A percentile compares a stretch with the other conserved stretches of the same genome.
phyloP scores from a whole-genome alignment of 2,329 filamentous ascomycete genomes.

The Botrytis sinoallii region DNA sequence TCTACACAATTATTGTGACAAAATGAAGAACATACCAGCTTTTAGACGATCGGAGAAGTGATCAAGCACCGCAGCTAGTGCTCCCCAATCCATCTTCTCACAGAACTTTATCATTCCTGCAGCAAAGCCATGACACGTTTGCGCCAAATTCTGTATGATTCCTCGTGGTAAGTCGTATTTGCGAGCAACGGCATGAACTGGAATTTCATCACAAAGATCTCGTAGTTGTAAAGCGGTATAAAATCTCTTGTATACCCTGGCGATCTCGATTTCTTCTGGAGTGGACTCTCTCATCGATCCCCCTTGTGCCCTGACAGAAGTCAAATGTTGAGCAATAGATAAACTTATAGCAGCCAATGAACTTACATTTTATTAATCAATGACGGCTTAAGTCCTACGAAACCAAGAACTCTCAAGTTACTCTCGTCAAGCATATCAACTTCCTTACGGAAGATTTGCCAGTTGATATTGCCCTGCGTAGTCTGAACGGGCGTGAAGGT shows the following conservation, averaged over 20 bases:
- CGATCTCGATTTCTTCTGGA: slow-evolving; percentile 55
- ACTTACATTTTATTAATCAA: slow-evolving; percentile 64
- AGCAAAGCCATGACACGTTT: slow-evolving; percentile 75
- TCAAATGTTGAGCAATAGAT: not conserved
- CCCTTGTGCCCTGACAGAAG: slow-evolving; percentile 58
- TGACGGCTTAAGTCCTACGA: slow-evolving; percentile 66
- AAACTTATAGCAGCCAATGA: not conserved
- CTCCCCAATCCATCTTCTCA: slow-evolving; percentile 71
- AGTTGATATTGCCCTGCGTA: slow-evolving; percentile 57
- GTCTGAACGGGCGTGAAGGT: slow-evolving; percentile 71
- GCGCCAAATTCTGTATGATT: slow-evolving; percentile 67
- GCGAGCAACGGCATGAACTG: slow-evolving; percentile 64
- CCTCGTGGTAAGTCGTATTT: slow-evolving; percentile 71
- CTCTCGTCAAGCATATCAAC: slow-evolving; percentile 70
- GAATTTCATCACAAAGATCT: slow-evolving; percentile 73
- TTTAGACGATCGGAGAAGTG: slow-evolving; percentile 73
- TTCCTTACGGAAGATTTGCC: slow-evolving; percentile 69
- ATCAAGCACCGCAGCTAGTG: slow-evolving; percentile 68
- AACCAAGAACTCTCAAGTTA: slow-evolving; percentile 63
- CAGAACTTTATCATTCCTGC: slow-evolving; percentile 79
- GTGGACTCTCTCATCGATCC: slow-evolving; percentile 62
- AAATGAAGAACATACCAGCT: slow-evolving; percentile 42
- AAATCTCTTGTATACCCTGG: slow-evolving; percentile 67
- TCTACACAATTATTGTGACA: not conserved
- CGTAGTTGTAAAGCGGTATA: slow-evolving; percentile 75